Evolutionary conservation across 2,329 filamentous ascomycete genomes (phyloP), one percentile per base, ranked within the genome.

Genomic region (Aspergillus intermedius): DNA sequence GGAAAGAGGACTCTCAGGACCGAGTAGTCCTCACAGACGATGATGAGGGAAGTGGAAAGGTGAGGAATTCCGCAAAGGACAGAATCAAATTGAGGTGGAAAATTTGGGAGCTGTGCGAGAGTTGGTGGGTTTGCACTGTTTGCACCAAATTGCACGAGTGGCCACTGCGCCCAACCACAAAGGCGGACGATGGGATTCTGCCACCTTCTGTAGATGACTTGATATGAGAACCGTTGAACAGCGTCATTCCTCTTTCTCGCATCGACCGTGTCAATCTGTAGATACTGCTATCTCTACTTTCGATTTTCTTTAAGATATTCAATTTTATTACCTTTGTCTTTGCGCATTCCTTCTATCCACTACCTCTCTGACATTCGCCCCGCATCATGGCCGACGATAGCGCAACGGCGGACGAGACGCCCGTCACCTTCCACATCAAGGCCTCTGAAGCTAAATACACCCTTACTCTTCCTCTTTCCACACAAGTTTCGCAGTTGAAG

Each of bases 381-480:
- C 40, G 8, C 41, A 64, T 55, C 60, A 72, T 72, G 69, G 68
- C 69, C 51, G 69, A 71, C 51, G 67, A 71, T 48, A 63, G 59
- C 49, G 53, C 63, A 51, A 45, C 74, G 62, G 68, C 75, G 48
- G 78, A 82, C 61, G 88, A 91, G 64, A 74, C 84, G 62, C 84
- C 91, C 62, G 75, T 98, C 74, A 95, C 88, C 69, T 97, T 98
- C 81, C 93, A 90, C 74, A 85, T 98, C 72, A 98, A 97, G 77
- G 88, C 88, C n/a, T 91, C 89, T 60, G 91, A 96, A 66, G 83
- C 81, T 67, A 89, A 87, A 69, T 91, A 89, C 65, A 84, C 81
- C 46, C 76, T 98, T 66, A 94, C 89, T 49, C 84, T 97, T 64
- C 72, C 86, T 49, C 79, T 86, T 56, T 80, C 82, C 32, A 88